Percentiles rank a stretch among this genome's conserved stretches.
Evolutionary conservation across 495 filamentous ascomycete genomes (phyloP).

Genomic region (Lasiosphaeria miniovina): DNA sequence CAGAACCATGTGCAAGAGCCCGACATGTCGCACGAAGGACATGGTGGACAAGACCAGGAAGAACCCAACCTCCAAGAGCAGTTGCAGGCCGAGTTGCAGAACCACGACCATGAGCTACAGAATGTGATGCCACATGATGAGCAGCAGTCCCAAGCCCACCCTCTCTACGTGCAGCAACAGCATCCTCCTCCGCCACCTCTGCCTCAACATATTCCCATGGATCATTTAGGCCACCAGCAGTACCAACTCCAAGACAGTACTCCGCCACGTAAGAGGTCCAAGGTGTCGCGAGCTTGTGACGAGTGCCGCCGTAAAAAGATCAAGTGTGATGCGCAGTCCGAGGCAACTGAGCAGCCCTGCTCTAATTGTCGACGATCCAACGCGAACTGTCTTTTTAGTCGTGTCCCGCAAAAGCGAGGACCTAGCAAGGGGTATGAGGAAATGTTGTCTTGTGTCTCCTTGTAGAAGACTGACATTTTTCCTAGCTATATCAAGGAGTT

Average conservation of each 20-base stretch:
- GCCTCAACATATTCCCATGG: constrained; percentile 34
- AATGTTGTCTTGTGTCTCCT: background rate
- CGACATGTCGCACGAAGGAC: constrained; percentile 17
- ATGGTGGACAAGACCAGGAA: constrained; percentile 7
- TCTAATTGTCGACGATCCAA: constrained; percentile 80
- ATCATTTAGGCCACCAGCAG: constrained; percentile 19
- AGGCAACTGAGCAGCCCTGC: constrained; percentile 74
- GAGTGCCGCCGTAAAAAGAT: constrained; percentile 97
- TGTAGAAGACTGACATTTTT: constrained; percentile 1
- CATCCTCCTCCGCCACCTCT: constrained; percentile 22
- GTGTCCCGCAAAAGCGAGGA: constrained; percentile 91
- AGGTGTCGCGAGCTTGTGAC: constrained; percentile 91
- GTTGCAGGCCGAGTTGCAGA: constrained; percentile 33
- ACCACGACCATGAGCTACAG: constrained; percentile 23
- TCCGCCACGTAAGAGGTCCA: constrained; percentile 77
- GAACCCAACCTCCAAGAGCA: constrained; percentile 31
- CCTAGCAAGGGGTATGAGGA: constrained; percentile 85
- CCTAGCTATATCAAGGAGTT: constrained; percentile 91
- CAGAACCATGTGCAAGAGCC: constrained; percentile 15
- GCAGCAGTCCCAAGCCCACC: constrained; percentile 12
- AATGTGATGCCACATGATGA: constrained; percentile 24
- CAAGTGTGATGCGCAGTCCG: constrained; percentile 84
- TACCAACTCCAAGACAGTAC: constrained; percentile 50
- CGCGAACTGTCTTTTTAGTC: constrained; percentile 80
- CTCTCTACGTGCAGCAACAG: constrained; percentile 22